A percentile compares a stretch with the other conserved stretches of the same genome.
Evolutionary conservation across 139 green algal species (phyloP).

Genomic region (Auxenochlorella protothecoides): DNA sequence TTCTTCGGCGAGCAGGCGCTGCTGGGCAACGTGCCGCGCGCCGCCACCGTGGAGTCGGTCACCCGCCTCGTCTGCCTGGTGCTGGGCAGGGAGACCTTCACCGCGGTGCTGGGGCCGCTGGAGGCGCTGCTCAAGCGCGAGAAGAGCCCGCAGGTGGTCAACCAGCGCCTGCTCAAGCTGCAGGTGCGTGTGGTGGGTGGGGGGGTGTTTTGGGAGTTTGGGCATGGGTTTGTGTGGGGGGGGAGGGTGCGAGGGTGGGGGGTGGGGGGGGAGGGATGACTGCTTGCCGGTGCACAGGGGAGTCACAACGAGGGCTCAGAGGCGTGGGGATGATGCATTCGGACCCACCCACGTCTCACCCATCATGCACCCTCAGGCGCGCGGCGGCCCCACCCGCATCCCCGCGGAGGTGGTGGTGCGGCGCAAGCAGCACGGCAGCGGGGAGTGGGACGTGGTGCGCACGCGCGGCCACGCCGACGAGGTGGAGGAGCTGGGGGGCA

Average conservation of each 20-base stretch:
- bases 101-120: slow-evolving; percentile 73
- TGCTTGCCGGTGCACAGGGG: too few relatives aligned
- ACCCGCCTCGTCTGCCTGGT: slow-evolving; percentile 63
- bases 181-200: slow-evolving; percentile 14
- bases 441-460: slow-evolving; percentile 69
- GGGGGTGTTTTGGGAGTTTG: not conserved
- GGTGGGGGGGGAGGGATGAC: too few relatives aligned
- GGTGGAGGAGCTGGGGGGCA: slow-evolving; percentile 56
- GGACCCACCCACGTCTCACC: too few relatives aligned
- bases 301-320: too few relatives aligned
- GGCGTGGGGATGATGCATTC: too few relatives aligned
- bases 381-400: slow-evolving; percentile 38
- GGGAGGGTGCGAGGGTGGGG: not conserved
- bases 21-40: slow-evolving; percentile 52
- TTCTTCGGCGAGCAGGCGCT: slow-evolving; percentile 88
- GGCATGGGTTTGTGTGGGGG: not conserved
- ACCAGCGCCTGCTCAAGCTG: slow-evolving; percentile 69
- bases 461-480: slow-evolving; percentile 79
- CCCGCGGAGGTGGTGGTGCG: slow-evolving; percentile 71
- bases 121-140: slow-evolving; percentile 74
- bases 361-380: not conserved
- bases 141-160: slow-evolving; percentile 69
- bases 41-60: slow-evolving; percentile 65
- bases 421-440: slow-evolving; percentile 37
- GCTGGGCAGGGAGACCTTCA: slow-evolving; percentile 70